These are phyloP conservation scores for Xylaria sp. DNA, from an alignment of 495 filamentous ascomycete species.

Conservation along the genomic window DNA sequence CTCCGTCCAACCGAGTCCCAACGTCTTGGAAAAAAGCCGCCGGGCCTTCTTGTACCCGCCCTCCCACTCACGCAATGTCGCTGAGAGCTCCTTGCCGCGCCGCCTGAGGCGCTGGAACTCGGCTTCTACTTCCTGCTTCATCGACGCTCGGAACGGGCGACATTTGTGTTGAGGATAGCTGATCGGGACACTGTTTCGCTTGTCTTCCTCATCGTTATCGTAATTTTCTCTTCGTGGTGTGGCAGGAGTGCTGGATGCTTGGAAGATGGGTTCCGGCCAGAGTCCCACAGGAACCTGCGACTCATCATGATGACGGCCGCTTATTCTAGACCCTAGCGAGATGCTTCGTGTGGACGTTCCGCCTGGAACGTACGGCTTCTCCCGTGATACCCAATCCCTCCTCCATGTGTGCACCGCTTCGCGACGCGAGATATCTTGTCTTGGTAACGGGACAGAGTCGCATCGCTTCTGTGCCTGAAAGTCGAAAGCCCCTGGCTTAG, in stretches of 20 bases:
- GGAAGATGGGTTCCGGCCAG: background rate
- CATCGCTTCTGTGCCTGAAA: background rate
- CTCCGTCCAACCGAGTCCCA: constrained; percentile 20
- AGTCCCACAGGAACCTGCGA: background rate
- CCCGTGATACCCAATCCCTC: background rate
- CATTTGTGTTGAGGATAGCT: background rate
- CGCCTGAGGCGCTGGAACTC: constrained; percentile 4
- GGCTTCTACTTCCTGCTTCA: background rate
- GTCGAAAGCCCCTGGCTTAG: background rate
- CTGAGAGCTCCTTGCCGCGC: background rate
- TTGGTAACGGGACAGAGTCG: background rate
- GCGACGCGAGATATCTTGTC: too few relatives aligned
- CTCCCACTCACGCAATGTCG: background rate
- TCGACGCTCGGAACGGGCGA: background rate
- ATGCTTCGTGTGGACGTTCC: constrained; percentile 9
- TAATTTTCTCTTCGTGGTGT: background rate
- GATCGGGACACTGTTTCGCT: constrained; percentile 26
- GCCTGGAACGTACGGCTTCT: background rate
- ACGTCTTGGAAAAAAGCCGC: background rate
- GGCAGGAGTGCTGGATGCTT: background rate
- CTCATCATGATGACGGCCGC: background rate
- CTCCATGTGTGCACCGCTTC: too few relatives aligned
- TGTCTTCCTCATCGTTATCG: constrained; percentile 33
- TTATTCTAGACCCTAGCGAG: background rate
- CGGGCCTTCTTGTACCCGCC: constrained; percentile 19